Base-by-base conservation (phyloP, 306 rosid genomes). In the Dalbergia cultrata region DNA sequence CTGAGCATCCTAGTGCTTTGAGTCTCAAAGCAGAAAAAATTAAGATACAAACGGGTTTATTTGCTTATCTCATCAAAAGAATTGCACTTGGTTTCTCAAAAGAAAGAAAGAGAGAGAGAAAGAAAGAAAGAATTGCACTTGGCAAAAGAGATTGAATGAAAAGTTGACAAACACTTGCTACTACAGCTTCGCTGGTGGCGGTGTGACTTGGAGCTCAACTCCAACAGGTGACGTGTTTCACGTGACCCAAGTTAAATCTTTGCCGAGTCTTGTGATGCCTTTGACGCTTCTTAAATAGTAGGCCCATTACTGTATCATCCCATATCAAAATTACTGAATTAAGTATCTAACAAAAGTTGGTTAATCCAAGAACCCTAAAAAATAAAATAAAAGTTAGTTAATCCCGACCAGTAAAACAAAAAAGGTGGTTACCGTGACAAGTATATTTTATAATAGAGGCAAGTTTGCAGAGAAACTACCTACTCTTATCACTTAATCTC, bases 221-320 rank as follows among this genome's bases (percentile, higher is more conserved):
- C 74, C 61, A 18, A 43, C 45, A 6, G 2, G 63, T 53, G 81
- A 74, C 57, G 50, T 58, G 74, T 63, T 57, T 86, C 87, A 7
- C 83, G 85, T 80, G 87, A 83, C 6, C 19, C 76, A 68, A 80
- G 70, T 82, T 82, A 70, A 82, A 60, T 82, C 76, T 44, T 54
- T 53, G 43, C 45, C 41, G 49, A 67, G 54, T 35, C 17, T 65
- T 78, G 35, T 71, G 31, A 60, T 21, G 2, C 52, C 13, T n/a
- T n/a, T 62, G 53, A 12, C 33, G 44, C 4, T 41, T 52, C 22
- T 12, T 5, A 73, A 49, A 17, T 64, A 9, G 10, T 34, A 65
- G 35, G 41, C 54, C 71, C 64, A 17, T 67, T 50, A 13, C 59
- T 50, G 35, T 63, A 52, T 9, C 45, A 14, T 6, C 58, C 60